Evolutionary conservation across 441 rosid genomes (phyloP).

Genomic region (Macaranga tanarius): DNA sequence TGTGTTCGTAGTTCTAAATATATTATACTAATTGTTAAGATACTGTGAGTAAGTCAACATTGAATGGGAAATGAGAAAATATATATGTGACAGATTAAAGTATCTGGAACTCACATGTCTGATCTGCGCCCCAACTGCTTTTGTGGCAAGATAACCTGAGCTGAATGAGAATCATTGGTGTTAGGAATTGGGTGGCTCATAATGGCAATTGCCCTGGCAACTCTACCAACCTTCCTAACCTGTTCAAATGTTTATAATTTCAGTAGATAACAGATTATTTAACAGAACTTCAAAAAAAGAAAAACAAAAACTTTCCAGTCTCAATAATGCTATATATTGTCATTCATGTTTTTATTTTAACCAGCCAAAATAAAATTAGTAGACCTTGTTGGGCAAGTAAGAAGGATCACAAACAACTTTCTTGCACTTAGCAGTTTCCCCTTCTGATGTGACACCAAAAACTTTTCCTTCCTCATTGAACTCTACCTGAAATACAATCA

Average conservation of each 20-base stretch:
- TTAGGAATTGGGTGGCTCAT: constrained; percentile 90
- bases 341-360: background rate
- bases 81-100: background rate
- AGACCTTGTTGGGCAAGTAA: constrained; percentile 73
- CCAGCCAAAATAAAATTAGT: background rate
- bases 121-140: constrained; percentile 88
- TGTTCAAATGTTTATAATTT: constrained; percentile 35
- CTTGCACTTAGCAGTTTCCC: constrained; percentile 88
- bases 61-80: background rate
- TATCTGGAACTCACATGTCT: constrained; percentile 66
- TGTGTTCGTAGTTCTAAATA: background rate
- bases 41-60: background rate
- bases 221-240: constrained; percentile 82
- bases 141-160: constrained; percentile 83
- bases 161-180: constrained; percentile 85
- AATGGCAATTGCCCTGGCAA: constrained; percentile 88
- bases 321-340: too few species aligned
- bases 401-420: constrained; percentile 95
- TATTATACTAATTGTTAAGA: too few species aligned
- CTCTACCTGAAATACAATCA: constrained; percentile 55
- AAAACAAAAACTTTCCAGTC: background rate
- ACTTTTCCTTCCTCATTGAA: constrained; percentile 78
- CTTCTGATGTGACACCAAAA: constrained; percentile 83
- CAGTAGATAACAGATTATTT: constrained; percentile 20
- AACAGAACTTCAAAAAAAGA: background rate